Base-by-base conservation (phyloP, 1,284 basidiomycete species). In the Cryptococcus maquisensis region DNA sequence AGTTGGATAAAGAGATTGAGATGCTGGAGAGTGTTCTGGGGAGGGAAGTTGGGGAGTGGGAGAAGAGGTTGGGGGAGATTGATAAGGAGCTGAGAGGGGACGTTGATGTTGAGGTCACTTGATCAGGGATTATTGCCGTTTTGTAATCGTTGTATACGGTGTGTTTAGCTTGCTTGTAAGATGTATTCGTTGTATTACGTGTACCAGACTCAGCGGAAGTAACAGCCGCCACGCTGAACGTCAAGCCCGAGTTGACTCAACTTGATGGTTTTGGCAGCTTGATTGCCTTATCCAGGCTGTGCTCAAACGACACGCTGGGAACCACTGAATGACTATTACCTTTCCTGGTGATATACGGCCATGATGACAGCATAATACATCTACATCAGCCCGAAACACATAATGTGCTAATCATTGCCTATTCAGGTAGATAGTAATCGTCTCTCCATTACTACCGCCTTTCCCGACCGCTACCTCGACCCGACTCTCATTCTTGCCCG, bases 61-160 rank as follows among this genome's bases (percentile, higher is more conserved):
- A 90, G 76, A 74, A 72, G 49, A 83, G 82, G 66, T 74, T 92
- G 51, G 79, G 79, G 4, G 84, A 87, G 54, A 85, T 90, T 40
- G 82, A 81, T 50, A 73, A 49, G 15, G 68, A 75, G 58, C 50
- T 76, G 44, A 67, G 61, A 18, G 68, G 68, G 9, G 66, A 64
- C 43, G 40, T 15, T 8, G 4, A 44, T 18, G 41, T 18, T 16
- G 15, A 43, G 3, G 4, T 12, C 16, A n/a, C n/a, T n/a, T n/a
- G n/a, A n/a, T n/a, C n/a, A n/a, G n/a, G n/a, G n/a, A n/a, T n/a
- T n/a, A n/a, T n/a, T n/a, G n/a, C n/a, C n/a, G n/a, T n/a, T n/a
- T n/a, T n/a, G n/a, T n/a, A n/a, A n/a, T n/a, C n/a, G n/a, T n/a
- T n/a, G n/a, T n/a, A n/a, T n/a, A n/a, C n/a, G n/a, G n/a, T n/a